phyloP scores from a whole-genome alignment of 768 basidiomycete species.

The Amanita subjunquillea region DNA sequence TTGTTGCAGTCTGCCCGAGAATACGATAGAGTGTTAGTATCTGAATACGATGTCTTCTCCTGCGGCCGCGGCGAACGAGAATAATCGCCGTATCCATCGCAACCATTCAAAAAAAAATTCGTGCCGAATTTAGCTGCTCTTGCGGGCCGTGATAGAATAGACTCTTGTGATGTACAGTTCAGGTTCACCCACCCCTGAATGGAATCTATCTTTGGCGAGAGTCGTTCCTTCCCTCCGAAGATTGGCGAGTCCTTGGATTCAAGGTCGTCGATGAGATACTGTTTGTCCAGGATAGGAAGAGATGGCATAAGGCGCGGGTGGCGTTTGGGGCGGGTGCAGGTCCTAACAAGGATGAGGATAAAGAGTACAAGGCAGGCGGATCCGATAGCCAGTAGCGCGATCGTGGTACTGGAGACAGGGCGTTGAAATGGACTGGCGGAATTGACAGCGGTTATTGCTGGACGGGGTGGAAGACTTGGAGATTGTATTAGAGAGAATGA shows the following conservation, averaged over 20 bases:
- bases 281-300: conserved; percentile 59
- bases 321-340: conserved; percentile 38
- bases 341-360: conserved; percentile 34
- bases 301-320: conserved; percentile 59
- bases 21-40: background rate
- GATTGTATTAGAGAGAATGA: background rate
- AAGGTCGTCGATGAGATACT: conserved; percentile 35
- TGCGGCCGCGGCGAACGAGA: background rate
- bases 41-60: background rate
- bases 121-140: background rate
- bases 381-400: conserved; percentile 45
- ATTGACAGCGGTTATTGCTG: background rate
- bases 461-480: background rate
- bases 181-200: conserved; percentile 8
- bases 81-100: background rate
- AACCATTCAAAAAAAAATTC: background rate
- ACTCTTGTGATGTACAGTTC: background rate
- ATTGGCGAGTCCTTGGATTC: conserved; percentile 54
- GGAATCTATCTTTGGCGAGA: conserved; percentile 28
- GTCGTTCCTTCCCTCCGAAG: conserved; percentile 66
- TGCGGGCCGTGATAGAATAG: background rate
- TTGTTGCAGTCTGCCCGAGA: background rate
- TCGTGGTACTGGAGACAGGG: conserved; percentile 31
- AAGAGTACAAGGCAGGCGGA: conserved; percentile 38
- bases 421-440: background rate